phyloP scores from a whole-genome alignment of 768 basidiomycete species.

The Pisolithus tinctorius region DNA sequence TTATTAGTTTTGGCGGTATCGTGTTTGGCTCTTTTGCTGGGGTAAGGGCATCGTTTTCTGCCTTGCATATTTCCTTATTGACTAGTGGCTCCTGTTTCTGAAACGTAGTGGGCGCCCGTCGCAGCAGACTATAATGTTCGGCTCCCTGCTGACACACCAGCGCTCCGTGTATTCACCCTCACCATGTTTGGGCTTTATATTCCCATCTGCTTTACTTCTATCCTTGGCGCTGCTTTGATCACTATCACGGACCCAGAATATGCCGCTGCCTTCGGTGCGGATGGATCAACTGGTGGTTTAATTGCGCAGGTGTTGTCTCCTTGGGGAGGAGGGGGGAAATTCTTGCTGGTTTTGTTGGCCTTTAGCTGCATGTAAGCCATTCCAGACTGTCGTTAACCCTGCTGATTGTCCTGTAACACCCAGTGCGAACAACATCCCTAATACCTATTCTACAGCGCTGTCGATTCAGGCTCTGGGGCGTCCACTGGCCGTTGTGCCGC shows the following conservation, averaged over 20 bases:
- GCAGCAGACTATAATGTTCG: constrained; percentile 52
- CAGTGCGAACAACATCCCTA: constrained; percentile 36
- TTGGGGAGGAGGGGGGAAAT: constrained; percentile 37
- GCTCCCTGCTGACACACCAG: constrained; percentile 37
- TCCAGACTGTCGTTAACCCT: no score
- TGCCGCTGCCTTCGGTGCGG: constrained; percentile 30
- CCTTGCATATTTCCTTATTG: not conserved
- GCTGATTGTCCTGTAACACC: not conserved
- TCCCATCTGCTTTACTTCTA: constrained; percentile 34
- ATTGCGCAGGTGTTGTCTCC: constrained; percentile 37
- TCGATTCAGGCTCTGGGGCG: constrained; percentile 40
- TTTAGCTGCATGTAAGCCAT: constrained; percentile 36
- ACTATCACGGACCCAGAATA: constrained; percentile 36
- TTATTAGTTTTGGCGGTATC: constrained; percentile 48
- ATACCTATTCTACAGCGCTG: constrained; percentile 42
- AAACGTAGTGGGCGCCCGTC: constrained; percentile 39
- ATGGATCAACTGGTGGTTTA: constrained; percentile 38
- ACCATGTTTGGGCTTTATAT: constrained; percentile 48
- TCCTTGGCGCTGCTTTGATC: constrained; percentile 34
- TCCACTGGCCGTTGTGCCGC: constrained; percentile 36
- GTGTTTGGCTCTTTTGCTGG: constrained; percentile 43
- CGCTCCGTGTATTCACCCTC: constrained; percentile 38
- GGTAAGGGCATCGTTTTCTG: constrained; percentile 14
- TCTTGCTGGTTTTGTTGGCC: constrained; percentile 36
- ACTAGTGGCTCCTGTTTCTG: constrained; percentile 7